phyloP scores from a whole-genome alignment of 345 rosid genomes.

The Corymbia maculata region DNA sequence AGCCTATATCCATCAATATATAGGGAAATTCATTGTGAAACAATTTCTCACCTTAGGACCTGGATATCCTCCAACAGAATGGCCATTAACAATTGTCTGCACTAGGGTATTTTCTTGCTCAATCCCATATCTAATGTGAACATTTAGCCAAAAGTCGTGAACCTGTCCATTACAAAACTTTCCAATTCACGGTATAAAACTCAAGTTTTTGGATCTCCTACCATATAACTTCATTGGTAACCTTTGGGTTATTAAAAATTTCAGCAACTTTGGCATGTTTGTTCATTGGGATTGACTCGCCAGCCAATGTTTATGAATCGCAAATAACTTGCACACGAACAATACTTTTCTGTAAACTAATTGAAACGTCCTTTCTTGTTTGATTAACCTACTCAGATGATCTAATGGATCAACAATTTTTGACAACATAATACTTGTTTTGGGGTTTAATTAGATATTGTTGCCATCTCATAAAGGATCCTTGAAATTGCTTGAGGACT shows the following conservation, averaged over 20 bases:
- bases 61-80: conserved; percentile 17
- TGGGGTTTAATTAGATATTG: conserved; percentile 35
- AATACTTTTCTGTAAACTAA: no score
- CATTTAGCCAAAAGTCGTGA: no score
- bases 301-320: accelerated
- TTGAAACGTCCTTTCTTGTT: background rate
- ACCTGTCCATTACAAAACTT: no score
- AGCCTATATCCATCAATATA: no score
- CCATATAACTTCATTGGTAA: no score
- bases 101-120: accelerated
- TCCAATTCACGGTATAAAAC: no score
- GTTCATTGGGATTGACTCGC: accelerated
- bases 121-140: accelerated
- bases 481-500: conserved; percentile 66
- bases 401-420: accelerated
- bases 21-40: no score
- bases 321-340: accelerated
- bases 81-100: no score
- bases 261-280: accelerated
- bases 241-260: accelerated
- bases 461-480: conserved; percentile 60
- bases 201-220: no score
- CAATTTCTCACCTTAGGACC: conserved; percentile 56
- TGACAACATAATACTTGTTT: background rate
- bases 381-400: background rate